A percentile compares a stretch with the other conserved stretches of the same genome.
Conservation (phyloP, 257 asterid species). For the Echium plantagineum region DNA sequence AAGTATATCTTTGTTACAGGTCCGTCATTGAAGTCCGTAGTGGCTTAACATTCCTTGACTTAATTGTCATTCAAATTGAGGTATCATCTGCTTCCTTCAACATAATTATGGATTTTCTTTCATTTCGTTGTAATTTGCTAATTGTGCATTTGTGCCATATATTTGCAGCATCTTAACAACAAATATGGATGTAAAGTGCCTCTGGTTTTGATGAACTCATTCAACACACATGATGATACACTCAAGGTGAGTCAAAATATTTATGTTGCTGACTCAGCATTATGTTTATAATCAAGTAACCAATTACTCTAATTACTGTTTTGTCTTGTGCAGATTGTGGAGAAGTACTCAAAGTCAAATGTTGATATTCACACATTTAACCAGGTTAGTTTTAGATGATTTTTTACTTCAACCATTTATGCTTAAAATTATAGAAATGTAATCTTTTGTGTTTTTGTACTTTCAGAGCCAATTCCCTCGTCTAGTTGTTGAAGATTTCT, state of each 20-base stretch:
- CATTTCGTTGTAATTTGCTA: neutral
- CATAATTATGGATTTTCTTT: neutral
- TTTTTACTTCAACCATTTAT: neutral
- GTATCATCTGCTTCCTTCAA: conserved; percentile 20
- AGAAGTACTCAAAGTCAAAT: conserved; percentile 62
- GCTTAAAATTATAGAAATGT: conserved; percentile 1
- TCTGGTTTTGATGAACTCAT: conserved; percentile 91
- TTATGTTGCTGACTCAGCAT: neutral
- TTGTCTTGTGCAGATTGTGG: conserved; percentile 55
- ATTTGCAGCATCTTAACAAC: conserved; percentile 59
- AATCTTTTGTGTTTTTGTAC: conserved; percentile 15
- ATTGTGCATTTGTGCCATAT: neutral
- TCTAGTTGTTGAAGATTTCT: conserved; percentile 75
- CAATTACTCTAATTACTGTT: conserved; percentile 13
- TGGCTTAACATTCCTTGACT: conserved; percentile 94
- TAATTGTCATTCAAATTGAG: conserved; percentile 95
- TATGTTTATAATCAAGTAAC: conserved; percentile 3
- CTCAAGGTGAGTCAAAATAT: conserved; percentile 44
- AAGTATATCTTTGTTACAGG: conserved; percentile 27
- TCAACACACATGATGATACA: conserved; percentile 98
- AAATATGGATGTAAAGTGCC: conserved; percentile 93
- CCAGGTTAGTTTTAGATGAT: conserved; percentile 43
- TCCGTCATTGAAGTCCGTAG: conserved; percentile 98
- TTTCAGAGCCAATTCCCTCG: conserved; percentile 97
- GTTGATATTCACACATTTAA: conserved; percentile 87